Percentiles rank a stretch among this genome's conserved stretches.
Evolutionary conservation across 371 early-diverging fungal species (phyloP).

Genomic region (Choanephora cucurbitarum): DNA sequence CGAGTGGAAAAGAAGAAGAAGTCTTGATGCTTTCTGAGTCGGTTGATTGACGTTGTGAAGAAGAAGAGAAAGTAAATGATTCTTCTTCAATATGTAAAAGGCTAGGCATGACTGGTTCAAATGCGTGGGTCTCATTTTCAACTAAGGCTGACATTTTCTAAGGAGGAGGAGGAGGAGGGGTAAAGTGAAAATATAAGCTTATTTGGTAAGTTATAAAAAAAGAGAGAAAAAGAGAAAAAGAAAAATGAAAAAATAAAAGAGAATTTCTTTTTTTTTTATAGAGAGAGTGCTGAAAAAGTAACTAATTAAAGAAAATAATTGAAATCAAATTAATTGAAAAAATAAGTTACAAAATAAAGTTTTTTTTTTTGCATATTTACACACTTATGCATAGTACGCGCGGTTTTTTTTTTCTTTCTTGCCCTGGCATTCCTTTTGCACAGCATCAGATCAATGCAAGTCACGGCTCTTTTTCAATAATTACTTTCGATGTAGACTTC

Average conservation of each 20-base stretch:
- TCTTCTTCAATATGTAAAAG: background rate
- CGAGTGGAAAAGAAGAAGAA: background rate
- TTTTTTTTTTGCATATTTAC: no score
- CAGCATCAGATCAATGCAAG: no score
- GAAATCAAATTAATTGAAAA: no score
- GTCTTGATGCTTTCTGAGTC: constrained; percentile 1
- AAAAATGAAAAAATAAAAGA: background rate
- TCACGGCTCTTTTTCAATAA: no score
- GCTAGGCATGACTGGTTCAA: background rate
- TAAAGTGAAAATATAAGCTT: background rate
- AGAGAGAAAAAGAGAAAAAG: background rate
- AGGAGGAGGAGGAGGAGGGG: background rate
- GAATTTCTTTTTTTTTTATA: no score
- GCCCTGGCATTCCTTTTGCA: no score
- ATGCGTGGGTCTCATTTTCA: background rate
- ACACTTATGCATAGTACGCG: no score
- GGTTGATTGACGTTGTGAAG: background rate
- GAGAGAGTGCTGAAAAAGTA: no score
- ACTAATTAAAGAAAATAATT: no score
- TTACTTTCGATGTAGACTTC: no score
- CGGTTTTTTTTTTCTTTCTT: no score
- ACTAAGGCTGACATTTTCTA: background rate
- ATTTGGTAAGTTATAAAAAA: background rate
- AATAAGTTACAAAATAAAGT: no score
- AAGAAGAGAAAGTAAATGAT: background rate